Evolutionary conservation across 1,284 basidiomycete genomes (phyloP), one percentile per base, ranked within the genome.

Genomic region (Kalmanozyma brasiliensis): DNA sequence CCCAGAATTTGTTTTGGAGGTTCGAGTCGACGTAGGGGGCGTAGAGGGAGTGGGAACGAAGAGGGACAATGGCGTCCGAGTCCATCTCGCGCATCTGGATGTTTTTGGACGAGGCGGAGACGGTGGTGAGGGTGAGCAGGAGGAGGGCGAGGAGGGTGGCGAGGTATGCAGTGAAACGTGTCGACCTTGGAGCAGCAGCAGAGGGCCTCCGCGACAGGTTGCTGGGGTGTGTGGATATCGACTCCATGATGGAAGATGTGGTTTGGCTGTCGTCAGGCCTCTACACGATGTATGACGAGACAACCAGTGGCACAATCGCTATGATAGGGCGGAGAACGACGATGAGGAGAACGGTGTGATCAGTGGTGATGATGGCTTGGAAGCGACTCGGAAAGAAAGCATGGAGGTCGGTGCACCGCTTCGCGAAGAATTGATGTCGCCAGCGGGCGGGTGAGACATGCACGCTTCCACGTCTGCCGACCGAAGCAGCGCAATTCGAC

Each of bases 1-100:
- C 79, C 78, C 78, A 81, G 48, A 74, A 79, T 48, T 76, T 72
- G 73, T 79, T 80, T 56, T 80, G 78, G 26, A 80, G 66, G 36
- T 74, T 71, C 10, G 69, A 73, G 56, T 80, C 78, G 29, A 80
- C 75, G 35, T 76, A 81, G 24, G 78, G 78, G 4, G 71, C 68
- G 42, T 76, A 79, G 38, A 81, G 36, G 38, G 64, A 64, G 48
- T 77, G 77, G 1, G 73, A 66, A 10, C 75, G 69, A 20, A 79
- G 62, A 1, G 78, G 75, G 24, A 81, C 72, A 43, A 81, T 73
- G 36, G 78, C 78, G 38, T 81, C 79, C 23, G 75, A 74, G 33
- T 62, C 52, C 62, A 77, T 67, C 30, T 69, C 63, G n/a, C 55
- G 57, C 56, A 61, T 58, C 49, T 71, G 62, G 57, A 71, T 66